Conservation (phyloP, 1,139 yeast genomes). For the Debaryomycetaceae sp. region DNA sequence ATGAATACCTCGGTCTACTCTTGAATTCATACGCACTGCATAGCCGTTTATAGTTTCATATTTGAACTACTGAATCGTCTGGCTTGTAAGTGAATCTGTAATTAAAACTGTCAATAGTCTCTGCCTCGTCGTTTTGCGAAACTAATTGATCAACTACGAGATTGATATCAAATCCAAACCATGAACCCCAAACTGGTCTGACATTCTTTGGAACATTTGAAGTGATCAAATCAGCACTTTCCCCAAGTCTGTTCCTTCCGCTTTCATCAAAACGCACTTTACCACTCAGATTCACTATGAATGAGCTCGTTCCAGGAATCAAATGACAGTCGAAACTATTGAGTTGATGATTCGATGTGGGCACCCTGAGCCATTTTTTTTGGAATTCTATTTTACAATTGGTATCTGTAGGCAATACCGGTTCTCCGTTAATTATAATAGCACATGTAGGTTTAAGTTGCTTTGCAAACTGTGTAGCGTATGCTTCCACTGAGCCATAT, state of each 20-base stretch:
- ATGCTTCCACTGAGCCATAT: slow-evolving; percentile 41
- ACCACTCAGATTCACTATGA: slow-evolving; percentile 53
- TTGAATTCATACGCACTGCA: slow-evolving; percentile 25
- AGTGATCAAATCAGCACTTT: slow-evolving; percentile 46
- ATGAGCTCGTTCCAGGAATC: slow-evolving; percentile 65
- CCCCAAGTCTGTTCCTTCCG: slow-evolving; percentile 62
- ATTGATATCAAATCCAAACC: slow-evolving; percentile 63
- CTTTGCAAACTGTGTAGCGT: slow-evolving; percentile 50
- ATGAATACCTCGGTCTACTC: slow-evolving; percentile 30
- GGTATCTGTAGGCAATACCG: slow-evolving; percentile 39
- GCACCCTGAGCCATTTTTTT: slow-evolving; percentile 61
- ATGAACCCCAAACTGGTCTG: slow-evolving; percentile 57
- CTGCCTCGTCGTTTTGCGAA: slow-evolving; percentile 35
- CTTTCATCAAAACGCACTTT: slow-evolving; percentile 74
- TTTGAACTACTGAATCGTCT: slow-evolving; percentile 46
- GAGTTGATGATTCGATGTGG: slow-evolving; percentile 59
- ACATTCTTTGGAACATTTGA: slow-evolving; percentile 14
- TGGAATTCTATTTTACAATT: slow-evolving; percentile 59
- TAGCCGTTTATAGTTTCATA: slow-evolving; percentile 12
- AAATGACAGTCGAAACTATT: slow-evolving; percentile 64
- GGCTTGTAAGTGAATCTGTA: slow-evolving; percentile 67
- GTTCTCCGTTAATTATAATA: slow-evolving; percentile 63
- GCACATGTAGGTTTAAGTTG: slow-evolving; percentile 45
- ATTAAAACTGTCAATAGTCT: slow-evolving; percentile 54
- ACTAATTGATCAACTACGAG: slow-evolving; percentile 57